Evolutionary conservation across 1,139 yeast species (phyloP).

Genomic region (Sporopachydermia cereana): DNA sequence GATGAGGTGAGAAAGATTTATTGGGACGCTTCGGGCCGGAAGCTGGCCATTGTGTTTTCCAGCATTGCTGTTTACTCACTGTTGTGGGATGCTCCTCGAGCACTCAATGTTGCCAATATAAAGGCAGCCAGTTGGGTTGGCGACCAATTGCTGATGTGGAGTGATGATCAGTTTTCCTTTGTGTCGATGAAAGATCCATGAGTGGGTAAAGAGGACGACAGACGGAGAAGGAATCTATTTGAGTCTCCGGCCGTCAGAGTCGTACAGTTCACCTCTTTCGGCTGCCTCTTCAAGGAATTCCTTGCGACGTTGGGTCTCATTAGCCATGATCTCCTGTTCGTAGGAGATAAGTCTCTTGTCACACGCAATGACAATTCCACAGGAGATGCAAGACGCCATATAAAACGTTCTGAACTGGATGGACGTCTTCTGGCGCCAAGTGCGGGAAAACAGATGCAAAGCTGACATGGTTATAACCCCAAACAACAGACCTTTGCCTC

Average conservation of each 20-base stretch:
- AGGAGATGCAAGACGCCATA: slow-evolving; percentile 4
- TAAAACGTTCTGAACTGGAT: not conserved
- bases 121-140: not conserved
- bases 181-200: not conserved
- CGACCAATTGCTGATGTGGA: not conserved
- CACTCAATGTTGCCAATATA: not conserved
- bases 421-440: not conserved
- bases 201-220: not conserved
- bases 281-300: slow-evolving; percentile 1
- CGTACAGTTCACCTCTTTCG: not conserved
- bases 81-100: not conserved
- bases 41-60: not conserved
- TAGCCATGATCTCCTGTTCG: slow-evolving; percentile 3
- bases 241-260: not conserved
- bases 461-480: slow-evolving; percentile 4
- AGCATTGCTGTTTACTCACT: not conserved
- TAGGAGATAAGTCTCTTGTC: slow-evolving; percentile 2
- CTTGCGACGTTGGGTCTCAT: not conserved
- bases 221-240: not conserved
- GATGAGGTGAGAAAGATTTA: not conserved
- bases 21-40: not conserved
- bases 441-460: not conserved
- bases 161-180: not conserved
- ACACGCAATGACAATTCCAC: slow-evolving; percentile 2
- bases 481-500: not conserved